Percentiles rank a stretch among this genome's conserved stretches.
Evolutionary conservation across 306 rosid species (phyloP).

Genomic region (Trichosanthes truncata): DNA sequence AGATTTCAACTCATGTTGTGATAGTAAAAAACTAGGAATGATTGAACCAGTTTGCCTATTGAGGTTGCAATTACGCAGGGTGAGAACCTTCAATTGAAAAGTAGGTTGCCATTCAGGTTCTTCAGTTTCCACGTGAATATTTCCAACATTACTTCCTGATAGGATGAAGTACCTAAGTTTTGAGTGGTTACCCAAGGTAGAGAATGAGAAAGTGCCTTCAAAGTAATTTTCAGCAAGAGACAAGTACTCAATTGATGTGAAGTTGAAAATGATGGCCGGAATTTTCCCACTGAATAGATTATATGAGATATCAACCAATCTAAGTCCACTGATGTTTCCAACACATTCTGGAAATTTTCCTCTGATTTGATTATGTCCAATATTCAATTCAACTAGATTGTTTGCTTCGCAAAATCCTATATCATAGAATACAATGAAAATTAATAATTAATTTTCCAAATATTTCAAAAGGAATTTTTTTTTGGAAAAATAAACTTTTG

Average conservation of each 20-base stretch:
- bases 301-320: slow-evolving; percentile 3
- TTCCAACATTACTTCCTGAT: background rate
- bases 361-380: background rate
- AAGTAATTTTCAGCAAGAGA: slow-evolving; percentile 6
- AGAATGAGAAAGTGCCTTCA: slow-evolving; percentile 4
- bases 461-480: no score
- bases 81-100: slow-evolving; percentile 11
- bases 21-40: background rate
- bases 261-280: background rate
- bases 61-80: no score
- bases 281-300: slow-evolving; percentile 10
- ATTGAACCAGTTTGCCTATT: background rate
- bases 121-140: slow-evolving; percentile 12
- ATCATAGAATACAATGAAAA: background rate
- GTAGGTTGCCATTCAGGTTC: background rate
- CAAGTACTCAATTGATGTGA: slow-evolving; percentile 8
- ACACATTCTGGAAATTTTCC: slow-evolving; percentile 14
- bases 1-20: background rate
- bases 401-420: slow-evolving; percentile 4
- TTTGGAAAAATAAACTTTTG: no score
- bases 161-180: background rate
- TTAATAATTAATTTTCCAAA: no score
- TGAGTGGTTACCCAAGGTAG: slow-evolving; percentile 11
- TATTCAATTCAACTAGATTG: slow-evolving; percentile 11
- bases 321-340: slow-evolving; percentile 5